Evolutionary conservation across 2,329 filamentous ascomycete species (phyloP).

Genomic region (Xylariaceae sp.): DNA sequence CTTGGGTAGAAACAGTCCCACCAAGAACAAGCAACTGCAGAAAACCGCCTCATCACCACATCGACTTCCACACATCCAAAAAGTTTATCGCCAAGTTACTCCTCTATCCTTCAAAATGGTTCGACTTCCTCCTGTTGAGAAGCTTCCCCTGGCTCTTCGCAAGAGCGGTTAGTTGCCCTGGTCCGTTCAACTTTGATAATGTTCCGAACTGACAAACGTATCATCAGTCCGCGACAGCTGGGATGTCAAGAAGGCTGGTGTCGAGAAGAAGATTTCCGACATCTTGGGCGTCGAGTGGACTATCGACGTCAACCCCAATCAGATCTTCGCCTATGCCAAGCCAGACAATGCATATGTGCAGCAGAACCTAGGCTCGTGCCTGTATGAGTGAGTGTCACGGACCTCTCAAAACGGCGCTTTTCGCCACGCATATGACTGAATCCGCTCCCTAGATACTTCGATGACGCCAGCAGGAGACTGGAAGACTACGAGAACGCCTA

Average conservation of each 20-base stretch:
- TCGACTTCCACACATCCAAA: background rate
- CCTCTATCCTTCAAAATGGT: constrained; percentile 25
- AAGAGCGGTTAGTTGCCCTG: constrained; percentile 41
- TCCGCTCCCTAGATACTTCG: constrained; percentile 36
- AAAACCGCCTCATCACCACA: too few relatives aligned
- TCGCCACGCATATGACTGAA: constrained; percentile 1
- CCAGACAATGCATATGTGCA: constrained; percentile 32
- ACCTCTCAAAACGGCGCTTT: too few relatives aligned
- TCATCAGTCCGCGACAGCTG: constrained; percentile 47
- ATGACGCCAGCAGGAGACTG: constrained; percentile 36
- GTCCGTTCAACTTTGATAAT: background rate
- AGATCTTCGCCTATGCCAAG: constrained; percentile 43
- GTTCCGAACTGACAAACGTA: constrained; percentile 12
- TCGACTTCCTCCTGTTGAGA: constrained; percentile 42
- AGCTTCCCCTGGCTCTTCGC: constrained; percentile 45
- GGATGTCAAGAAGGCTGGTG: constrained; percentile 41
- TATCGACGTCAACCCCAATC: constrained; percentile 41
- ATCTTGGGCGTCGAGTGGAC: constrained; percentile 45
- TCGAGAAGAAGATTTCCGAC: constrained; percentile 40
- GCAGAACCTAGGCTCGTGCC: constrained; percentile 37
- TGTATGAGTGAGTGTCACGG: constrained; percentile 35
- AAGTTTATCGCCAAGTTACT: background rate
- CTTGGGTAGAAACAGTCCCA: background rate
- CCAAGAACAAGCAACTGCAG: too few relatives aligned
- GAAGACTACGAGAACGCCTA: constrained; percentile 34